Percentiles rank a stretch among this genome's conserved stretches.
Conservation (phyloP, 2,329 filamentous ascomycete species). For the Claviceps arundinis region DNA sequence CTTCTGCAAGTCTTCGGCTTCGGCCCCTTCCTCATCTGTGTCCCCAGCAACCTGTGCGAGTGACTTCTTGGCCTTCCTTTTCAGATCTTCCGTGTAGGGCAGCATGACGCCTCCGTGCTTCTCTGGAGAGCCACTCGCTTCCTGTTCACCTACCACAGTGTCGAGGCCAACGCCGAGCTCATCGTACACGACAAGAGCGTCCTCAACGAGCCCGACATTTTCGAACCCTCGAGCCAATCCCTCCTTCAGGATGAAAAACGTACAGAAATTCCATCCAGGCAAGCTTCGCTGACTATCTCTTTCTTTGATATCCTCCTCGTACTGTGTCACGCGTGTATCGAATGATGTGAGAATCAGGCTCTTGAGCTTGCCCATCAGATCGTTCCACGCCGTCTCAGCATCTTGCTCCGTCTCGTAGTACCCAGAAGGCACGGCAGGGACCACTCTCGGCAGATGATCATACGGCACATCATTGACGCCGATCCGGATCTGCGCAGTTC, state of each 20-base stretch:
- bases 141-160: slow-evolving; percentile 63
- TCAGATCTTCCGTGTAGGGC: slow-evolving; percentile 60
- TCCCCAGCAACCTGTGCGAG: slow-evolving; percentile 24
- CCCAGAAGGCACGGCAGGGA: slow-evolving; percentile 48
- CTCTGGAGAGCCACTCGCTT: slow-evolving; percentile 41
- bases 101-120: slow-evolving; percentile 63
- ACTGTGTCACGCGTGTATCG: slow-evolving; percentile 79
- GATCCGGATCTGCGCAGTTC: slow-evolving; percentile 75
- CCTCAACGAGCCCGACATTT: slow-evolving; percentile 88
- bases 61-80: slow-evolving; percentile 40
- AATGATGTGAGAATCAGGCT: slow-evolving; percentile 78
- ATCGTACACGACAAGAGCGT: slow-evolving; percentile 88
- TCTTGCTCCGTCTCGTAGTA: slow-evolving; percentile 65
- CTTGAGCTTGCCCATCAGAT: slow-evolving; percentile 78
- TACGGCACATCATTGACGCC: slow-evolving; percentile 56
- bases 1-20: slow-evolving; percentile 38
- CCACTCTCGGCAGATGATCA: slow-evolving; percentile 47
- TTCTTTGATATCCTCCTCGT: slow-evolving; percentile 94
- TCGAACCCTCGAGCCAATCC: slow-evolving; percentile 88
- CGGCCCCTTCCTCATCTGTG: slow-evolving; percentile 25
- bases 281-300: slow-evolving; percentile 76
- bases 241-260: slow-evolving; percentile 96
- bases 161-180: slow-evolving; percentile 84
- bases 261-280: slow-evolving; percentile 98
- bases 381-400: slow-evolving; percentile 67